phyloP scores from a whole-genome alignment of 257 asterid species.

The Marsdenia floribunda region DNA sequence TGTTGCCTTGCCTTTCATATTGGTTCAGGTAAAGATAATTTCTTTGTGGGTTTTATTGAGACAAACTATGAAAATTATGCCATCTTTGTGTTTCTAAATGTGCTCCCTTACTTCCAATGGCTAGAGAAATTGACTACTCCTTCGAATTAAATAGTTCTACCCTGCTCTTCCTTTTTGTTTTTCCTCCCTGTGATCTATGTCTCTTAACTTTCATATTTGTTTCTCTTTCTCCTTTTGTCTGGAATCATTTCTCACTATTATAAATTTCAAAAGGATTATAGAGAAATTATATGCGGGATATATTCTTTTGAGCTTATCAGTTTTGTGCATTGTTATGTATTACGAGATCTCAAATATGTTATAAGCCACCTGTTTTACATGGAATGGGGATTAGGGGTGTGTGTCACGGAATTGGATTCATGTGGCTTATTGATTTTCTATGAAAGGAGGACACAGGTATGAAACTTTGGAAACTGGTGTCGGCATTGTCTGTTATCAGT shows the following conservation, averaged over 20 bases:
- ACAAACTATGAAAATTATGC: neutral
- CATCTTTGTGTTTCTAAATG: neutral
- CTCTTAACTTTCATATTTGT: neutral
- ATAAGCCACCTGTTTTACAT: neutral
- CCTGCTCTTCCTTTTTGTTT: neutral
- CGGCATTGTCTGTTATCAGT: neutral
- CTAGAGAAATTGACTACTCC: neutral
- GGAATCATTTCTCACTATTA: neutral
- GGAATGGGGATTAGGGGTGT: neutral
- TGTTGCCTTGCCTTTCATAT: slow-evolving; percentile 91
- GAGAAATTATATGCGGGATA: neutral
- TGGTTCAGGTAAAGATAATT: slow-evolving; percentile 72
- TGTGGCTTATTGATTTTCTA: neutral
- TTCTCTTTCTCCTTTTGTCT: neutral
- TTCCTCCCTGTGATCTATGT: neutral
- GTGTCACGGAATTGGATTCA: neutral
- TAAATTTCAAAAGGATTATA: neutral
- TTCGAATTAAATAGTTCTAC: neutral
- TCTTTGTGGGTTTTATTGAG: neutral
- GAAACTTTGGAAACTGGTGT: neutral
- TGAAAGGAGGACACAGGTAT: neutral
- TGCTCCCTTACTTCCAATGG: neutral
- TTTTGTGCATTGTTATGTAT: neutral
- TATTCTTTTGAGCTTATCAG: neutral
- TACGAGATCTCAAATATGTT: neutral